phyloP scores from a whole-genome alignment of 176 grass and related monocot genomes.

The Phoenix dactylifera region DNA sequence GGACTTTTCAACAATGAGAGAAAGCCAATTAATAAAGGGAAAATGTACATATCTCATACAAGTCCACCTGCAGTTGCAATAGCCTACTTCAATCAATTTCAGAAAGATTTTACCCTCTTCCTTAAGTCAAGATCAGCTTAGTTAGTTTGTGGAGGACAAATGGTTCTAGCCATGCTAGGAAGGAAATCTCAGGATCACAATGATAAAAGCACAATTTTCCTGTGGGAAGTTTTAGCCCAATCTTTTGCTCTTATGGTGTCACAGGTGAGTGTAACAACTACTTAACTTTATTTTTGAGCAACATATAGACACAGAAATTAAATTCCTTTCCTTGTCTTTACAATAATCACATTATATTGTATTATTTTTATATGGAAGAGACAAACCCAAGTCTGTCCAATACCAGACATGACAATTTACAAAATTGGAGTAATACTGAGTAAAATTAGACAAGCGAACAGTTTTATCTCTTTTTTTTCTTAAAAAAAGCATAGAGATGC shows the following conservation, averaged over 20 bases:
- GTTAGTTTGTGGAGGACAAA: slow-evolving; percentile 49
- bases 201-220: slow-evolving; percentile 42
- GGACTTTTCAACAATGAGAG: slow-evolving; percentile 35
- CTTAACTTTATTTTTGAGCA: no score
- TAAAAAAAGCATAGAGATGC: no score
- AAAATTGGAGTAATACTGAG: no score
- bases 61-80: slow-evolving; percentile 39
- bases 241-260: slow-evolving; percentile 56
- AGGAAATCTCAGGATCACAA: slow-evolving; percentile 33
- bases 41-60: slow-evolving; percentile 72
- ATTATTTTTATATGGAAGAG: no score
- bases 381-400: no score
- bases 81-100: slow-evolving; percentile 74
- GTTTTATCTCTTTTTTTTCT: no score
- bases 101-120: slow-evolving; percentile 72
- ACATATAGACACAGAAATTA: no score
- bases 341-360: no score
- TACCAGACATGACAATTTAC: no score
- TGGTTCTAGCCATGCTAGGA: slow-evolving; percentile 82
- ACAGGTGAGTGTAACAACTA: slow-evolving; percentile 27
- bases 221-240: slow-evolving; percentile 85
- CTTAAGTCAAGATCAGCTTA: slow-evolving; percentile 72
- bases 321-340: no score
- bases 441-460: no score
- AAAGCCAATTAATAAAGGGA: slow-evolving; percentile 60